phyloP scores from a whole-genome alignment of 129 eudicot species.

The Erigeron canadensis region DNA sequence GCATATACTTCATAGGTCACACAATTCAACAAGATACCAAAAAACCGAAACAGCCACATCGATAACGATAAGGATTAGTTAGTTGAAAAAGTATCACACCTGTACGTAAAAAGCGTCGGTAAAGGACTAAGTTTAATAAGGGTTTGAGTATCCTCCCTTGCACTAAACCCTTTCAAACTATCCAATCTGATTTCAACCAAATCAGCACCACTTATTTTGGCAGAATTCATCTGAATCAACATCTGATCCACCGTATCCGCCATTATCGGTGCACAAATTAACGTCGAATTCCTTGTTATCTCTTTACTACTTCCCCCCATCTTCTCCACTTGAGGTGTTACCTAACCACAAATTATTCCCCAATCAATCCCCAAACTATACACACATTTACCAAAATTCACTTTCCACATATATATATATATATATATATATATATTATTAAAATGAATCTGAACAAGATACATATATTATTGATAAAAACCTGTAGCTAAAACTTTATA shows the following conservation, averaged over 20 bases:
- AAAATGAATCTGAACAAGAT: too few relatives aligned
- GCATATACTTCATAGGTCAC: too few relatives aligned
- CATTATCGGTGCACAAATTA: conserved; percentile 89
- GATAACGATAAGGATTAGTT: too few relatives aligned
- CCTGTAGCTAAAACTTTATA: not conserved
- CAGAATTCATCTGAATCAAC: conserved; percentile 55
- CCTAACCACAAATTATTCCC: conserved; percentile 21
- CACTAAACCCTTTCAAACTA: conserved; percentile 57
- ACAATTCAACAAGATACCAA: too few relatives aligned
- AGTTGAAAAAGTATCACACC: conserved; percentile 53
- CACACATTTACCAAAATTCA: not conserved
- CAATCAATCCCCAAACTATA: conserved; percentile 11
- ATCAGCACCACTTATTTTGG: conserved; percentile 77
- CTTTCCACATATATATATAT: too few relatives aligned
- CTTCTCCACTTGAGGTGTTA: conserved; percentile 36
- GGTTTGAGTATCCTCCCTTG: conserved; percentile 42
- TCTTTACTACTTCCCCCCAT: conserved; percentile 45
- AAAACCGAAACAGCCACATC: too few relatives aligned
- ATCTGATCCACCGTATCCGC: conserved; percentile 77
- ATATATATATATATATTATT: too few relatives aligned
- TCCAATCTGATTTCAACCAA: conserved; percentile 91
- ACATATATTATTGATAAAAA: not conserved
- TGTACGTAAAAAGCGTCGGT: conserved; percentile 92
- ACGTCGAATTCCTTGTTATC: conserved; percentile 55
- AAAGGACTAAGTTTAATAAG: conserved; percentile 57